A percentile compares a stretch with the other conserved stretches of the same genome.
Evolutionary conservation across 768 basidiomycete genomes (phyloP).

Genomic region (Mycena galopus): DNA sequence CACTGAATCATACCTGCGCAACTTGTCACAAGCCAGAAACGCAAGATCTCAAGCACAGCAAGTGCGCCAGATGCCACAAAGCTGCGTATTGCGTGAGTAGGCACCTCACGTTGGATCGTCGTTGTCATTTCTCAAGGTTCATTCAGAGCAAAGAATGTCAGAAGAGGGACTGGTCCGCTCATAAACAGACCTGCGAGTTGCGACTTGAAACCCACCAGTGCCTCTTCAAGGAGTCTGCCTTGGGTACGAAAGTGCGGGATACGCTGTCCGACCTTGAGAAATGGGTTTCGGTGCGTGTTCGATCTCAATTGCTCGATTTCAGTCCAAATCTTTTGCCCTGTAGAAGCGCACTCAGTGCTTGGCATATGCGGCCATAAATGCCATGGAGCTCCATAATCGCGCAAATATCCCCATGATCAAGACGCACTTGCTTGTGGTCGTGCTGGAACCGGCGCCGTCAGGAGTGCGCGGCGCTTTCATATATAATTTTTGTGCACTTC

Average conservation of each 20-base stretch:
- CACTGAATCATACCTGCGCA: slow-evolving; percentile 23
- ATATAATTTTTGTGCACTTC: slow-evolving; percentile 1
- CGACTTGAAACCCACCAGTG: slow-evolving; percentile 19
- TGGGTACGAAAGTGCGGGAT: slow-evolving; percentile 15
- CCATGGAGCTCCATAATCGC: slow-evolving; percentile 21
- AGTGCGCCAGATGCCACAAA: slow-evolving; percentile 17
- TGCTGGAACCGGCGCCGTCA: slow-evolving; percentile 1
- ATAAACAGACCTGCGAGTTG: slow-evolving; percentile 22
- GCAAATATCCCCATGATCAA: neutral
- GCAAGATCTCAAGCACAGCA: slow-evolving; percentile 8
- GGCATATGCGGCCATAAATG: slow-evolving; percentile 23
- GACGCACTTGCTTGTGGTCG: slow-evolving; percentile 21
- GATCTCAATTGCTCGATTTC: neutral
- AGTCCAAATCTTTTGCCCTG: neutral
- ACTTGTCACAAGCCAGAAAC: slow-evolving; percentile 23
- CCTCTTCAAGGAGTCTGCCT: slow-evolving; percentile 17
- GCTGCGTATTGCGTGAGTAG: slow-evolving; percentile 18
- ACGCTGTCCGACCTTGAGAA: slow-evolving; percentile 21
- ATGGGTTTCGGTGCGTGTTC: slow-evolving; percentile 23
- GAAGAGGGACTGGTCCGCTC: slow-evolving; percentile 25
- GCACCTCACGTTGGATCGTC: neutral
- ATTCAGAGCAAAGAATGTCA: slow-evolving; percentile 25
- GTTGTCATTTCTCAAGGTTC: neutral
- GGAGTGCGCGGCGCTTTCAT: slow-evolving; percentile 7
- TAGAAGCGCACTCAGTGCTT: slow-evolving; percentile 33